Evolutionary conservation across 2,329 filamentous ascomycete genomes (phyloP).

Genomic region (Exserohilum rostratum): DNA sequence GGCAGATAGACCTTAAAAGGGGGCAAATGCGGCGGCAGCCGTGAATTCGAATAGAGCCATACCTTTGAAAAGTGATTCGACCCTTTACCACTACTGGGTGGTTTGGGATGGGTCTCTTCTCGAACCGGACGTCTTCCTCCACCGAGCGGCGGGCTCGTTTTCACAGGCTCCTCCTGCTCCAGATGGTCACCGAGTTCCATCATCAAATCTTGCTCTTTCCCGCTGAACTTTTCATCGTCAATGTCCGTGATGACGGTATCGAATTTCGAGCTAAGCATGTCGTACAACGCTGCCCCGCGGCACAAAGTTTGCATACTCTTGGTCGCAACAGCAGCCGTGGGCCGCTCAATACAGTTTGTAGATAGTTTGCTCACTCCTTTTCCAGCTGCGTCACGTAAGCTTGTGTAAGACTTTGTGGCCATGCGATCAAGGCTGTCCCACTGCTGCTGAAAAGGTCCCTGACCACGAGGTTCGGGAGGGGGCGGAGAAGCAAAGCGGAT

Average conservation of each 20-base stretch:
- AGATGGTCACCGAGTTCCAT: slow-evolving; percentile 25
- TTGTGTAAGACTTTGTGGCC: slow-evolving; percentile 37
- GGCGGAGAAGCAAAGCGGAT: slow-evolving; percentile 29
- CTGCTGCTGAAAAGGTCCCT: slow-evolving; percentile 32
- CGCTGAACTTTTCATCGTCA: slow-evolving; percentile 65
- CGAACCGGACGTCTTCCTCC: slow-evolving; percentile 18
- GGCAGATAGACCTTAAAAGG: slow-evolving; percentile 74
- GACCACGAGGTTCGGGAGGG: slow-evolving; percentile 23
- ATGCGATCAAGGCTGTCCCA: slow-evolving; percentile 40
- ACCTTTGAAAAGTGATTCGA: slow-evolving; percentile 70
- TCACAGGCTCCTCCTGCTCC: slow-evolving; percentile 18
- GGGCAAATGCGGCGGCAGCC: slow-evolving; percentile 69
- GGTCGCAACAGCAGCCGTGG: slow-evolving; percentile 36
- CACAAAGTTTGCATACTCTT: slow-evolving; percentile 48
- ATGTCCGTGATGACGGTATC: slow-evolving; percentile 74
- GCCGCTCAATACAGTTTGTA: slow-evolving; percentile 38
- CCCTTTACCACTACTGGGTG: slow-evolving; percentile 25
- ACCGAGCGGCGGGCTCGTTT: slow-evolving; percentile 23
- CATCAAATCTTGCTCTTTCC: slow-evolving; percentile 60
- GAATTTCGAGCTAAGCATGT: slow-evolving; percentile 67
- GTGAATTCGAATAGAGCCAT: slow-evolving; percentile 78
- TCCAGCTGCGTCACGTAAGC: slow-evolving; percentile 36
- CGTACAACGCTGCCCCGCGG: slow-evolving; percentile 56
- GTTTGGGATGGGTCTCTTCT: slow-evolving; percentile 22
- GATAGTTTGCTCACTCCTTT: slow-evolving; percentile 36